Base-by-base conservation (phyloP, 192 early-diverging fungal genomes). In the Mortierella hygrophila region DNA sequence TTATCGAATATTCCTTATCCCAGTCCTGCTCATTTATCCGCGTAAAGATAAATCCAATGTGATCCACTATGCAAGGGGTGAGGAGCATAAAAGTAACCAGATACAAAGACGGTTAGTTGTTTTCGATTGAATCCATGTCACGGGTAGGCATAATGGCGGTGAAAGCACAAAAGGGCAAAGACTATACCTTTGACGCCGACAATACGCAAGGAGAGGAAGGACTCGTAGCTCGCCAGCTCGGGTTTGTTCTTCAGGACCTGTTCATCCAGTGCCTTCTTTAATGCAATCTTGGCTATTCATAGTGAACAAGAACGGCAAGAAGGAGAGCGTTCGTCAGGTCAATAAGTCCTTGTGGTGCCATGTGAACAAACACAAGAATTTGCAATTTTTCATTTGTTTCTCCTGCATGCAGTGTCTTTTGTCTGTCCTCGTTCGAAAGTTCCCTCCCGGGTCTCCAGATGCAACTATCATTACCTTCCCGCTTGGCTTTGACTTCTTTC, bases 31-130 rank as follows among this genome's bases (percentile, higher is more conserved):
- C 81, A 69, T 90, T 91, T 47, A 96, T 93, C 68, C 91, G 89
- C 6, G 94, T 94, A 71, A 94, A 96, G 3, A 91, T 85, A 86
- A 95, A 95, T 21, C 88, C 89, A 74, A 96, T 90, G 23, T 91
- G 74, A 54, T 94, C 91, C 52, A 80, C 89, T 87, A 78, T 46
- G 68, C 29, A 69, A 55, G 70, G 49, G 32, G 3, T 11, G n/a
- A 32, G 32, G 13, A 29, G 16, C n/a, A 65, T 65, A 65, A 29
- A n/a, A 35, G 13, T 32, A 11, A 32, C 26, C 26, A 29, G 26
- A 65, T 9, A 32, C 26, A 32, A 10, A 65, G 26, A 65, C 29
- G 60, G 15, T 65, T 32, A 65, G 60, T 8, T 65, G 20, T 0
- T 40, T 32, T 65, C 29, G 26, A 4, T 29, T 1, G 32, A 29